Percentiles rank a stretch among this genome's conserved stretches.
These are phyloP conservation scores for Salvia sclarea DNA, from an alignment of 305 asterid species.

Conservation along the genomic window DNA sequence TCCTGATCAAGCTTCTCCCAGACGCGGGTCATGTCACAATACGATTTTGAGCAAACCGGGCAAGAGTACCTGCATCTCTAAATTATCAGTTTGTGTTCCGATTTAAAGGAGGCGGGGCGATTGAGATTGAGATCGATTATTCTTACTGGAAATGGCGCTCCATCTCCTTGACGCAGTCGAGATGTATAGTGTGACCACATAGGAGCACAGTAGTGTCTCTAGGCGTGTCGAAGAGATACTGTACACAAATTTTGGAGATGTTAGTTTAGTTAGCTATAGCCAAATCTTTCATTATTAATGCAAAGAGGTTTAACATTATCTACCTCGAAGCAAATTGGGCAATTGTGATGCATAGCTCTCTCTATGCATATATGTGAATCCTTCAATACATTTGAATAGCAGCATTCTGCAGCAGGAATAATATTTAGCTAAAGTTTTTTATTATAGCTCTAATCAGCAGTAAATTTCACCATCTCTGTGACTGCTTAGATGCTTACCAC, in stretches of 20 bases:
- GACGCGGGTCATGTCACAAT: conserved; percentile 62
- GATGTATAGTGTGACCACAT: conserved; percentile 82
- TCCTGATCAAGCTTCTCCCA: conserved; percentile 75
- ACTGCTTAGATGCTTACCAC: conserved; percentile 48
- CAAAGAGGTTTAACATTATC: background rate
- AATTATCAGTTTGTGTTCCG: conserved; percentile 9
- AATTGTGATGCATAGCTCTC: conserved; percentile 89
- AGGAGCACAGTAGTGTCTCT: conserved; percentile 55
- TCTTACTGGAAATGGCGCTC: conserved; percentile 65
- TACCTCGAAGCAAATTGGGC: conserved; percentile 89
- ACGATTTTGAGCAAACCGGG: conserved; percentile 75
- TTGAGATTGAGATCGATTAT: background rate
- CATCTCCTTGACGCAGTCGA: conserved; percentile 72
- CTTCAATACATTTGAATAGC: conserved; percentile 65
- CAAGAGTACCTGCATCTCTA: conserved; percentile 65
- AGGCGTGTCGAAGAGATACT: conserved; percentile 74
- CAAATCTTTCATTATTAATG: too few species aligned
- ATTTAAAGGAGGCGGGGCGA: too few species aligned
- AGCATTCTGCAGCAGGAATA: conserved; percentile 54
- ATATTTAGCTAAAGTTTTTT: conserved; percentile 1
- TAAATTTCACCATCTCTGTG: background rate
- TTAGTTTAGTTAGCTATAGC: background rate
- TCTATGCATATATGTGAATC: conserved; percentile 72
- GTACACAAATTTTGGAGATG: conserved; percentile 24
- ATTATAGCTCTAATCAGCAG: background rate